Evolutionary conservation across 495 filamentous ascomycete species (phyloP).

Genomic region (Aspergillus sclerotioniger): DNA sequence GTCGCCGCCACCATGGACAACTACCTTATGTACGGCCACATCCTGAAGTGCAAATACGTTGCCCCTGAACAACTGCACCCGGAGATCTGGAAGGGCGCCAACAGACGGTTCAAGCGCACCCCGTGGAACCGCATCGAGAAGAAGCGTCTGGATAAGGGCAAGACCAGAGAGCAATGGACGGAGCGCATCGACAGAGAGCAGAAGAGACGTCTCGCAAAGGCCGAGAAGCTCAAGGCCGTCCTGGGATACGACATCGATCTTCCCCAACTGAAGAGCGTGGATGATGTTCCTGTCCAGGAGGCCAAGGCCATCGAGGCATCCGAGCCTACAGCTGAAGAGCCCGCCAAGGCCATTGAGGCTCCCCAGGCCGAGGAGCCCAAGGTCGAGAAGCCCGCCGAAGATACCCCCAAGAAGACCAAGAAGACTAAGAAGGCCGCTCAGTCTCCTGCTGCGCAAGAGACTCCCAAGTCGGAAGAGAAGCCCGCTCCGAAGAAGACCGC

Average conservation of each 20-base stretch:
- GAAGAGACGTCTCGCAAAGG: slow-evolving; percentile 60
- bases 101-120: slow-evolving; percentile 80
- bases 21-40: slow-evolving; percentile 91
- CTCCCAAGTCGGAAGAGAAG: slow-evolving; percentile 18
- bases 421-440: slow-evolving; percentile 34
- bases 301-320: slow-evolving; percentile 29
- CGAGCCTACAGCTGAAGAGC: slow-evolving; percentile 29
- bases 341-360: slow-evolving; percentile 30
- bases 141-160: slow-evolving; percentile 64
- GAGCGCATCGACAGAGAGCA: slow-evolving; percentile 69
- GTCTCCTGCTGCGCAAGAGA: slow-evolving; percentile 16
- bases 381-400: slow-evolving; percentile 35
- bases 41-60: slow-evolving; percentile 80
- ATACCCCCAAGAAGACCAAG: slow-evolving; percentile 33
- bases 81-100: slow-evolving; percentile 81
- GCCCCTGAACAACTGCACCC: slow-evolving; percentile 73
- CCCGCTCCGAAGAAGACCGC: slow-evolving; percentile 27
- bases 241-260: slow-evolving; percentile 83
- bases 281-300: slow-evolving; percentile 50
- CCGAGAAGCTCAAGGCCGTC: slow-evolving; percentile 67
- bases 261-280: slow-evolving; percentile 68
- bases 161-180: slow-evolving; percentile 72
- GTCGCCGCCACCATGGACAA: slow-evolving; percentile 95
- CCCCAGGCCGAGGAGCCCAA: slow-evolving; percentile 22
- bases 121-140: slow-evolving; percentile 84